Conservation (phyloP, 441 rosid genomes). For the Croton laevigatus region DNA sequence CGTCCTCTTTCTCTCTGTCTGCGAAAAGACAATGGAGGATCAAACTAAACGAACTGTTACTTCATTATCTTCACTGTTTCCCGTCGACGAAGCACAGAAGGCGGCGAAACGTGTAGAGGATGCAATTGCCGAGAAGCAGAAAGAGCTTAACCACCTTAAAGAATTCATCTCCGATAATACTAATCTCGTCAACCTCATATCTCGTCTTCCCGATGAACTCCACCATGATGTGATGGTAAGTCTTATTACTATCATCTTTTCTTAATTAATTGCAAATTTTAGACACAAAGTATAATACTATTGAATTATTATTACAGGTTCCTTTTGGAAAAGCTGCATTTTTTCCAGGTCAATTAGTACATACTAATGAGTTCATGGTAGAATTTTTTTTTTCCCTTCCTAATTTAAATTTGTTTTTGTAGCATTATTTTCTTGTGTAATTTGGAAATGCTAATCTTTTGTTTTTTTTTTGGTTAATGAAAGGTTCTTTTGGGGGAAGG, state of each 20-base stretch:
- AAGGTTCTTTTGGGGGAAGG: conserved; percentile 86
- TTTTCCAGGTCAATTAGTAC: conserved; percentile 80
- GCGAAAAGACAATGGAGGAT: conserved; percentile 31
- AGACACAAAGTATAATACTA: not conserved
- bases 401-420: no score
- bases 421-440: not conserved
- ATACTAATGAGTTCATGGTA: conserved; percentile 88
- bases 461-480: not conserved
- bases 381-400: not conserved
- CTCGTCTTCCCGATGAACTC: conserved; percentile 73
- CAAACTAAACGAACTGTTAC: conserved; percentile 50
- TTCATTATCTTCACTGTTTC: conserved; percentile 61
- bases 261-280: not conserved
- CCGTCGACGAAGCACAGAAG: conserved; percentile 51
- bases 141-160: conserved; percentile 45
- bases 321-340: conserved; percentile 85
- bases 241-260: not conserved
- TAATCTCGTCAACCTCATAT: conserved; percentile 54
- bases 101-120: conserved; percentile 69
- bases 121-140: conserved; percentile 50
- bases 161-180: conserved; percentile 63
- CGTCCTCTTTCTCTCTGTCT: not conserved
- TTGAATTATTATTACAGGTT: conserved; percentile 37
- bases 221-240: conserved; percentile 72
- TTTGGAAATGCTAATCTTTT: not conserved